These are phyloP conservation scores for Solanum sejunctum DNA, from an alignment of 257 asterid genomes.

Conservation along the genomic window DNA sequence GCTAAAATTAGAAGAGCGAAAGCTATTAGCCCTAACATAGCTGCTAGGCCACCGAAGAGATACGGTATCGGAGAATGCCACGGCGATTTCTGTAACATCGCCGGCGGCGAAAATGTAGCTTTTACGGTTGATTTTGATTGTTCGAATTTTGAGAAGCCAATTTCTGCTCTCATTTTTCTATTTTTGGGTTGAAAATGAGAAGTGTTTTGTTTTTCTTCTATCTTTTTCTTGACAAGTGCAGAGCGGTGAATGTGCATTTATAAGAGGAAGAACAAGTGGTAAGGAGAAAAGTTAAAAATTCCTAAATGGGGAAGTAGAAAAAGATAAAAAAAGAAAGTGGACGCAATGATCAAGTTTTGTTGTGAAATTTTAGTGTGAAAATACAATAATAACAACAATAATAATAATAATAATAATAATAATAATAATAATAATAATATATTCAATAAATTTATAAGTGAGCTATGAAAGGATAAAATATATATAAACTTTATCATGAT, in stretches of 20 bases:
- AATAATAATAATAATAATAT: too few relatives aligned
- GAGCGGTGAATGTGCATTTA: not conserved
- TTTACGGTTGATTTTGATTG: not conserved
- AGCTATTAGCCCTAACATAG: slow-evolving; percentile 83
- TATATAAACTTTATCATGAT: too few relatives aligned
- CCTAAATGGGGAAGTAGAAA: not conserved
- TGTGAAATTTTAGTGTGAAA: too few relatives aligned
- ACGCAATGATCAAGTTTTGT: too few relatives aligned
- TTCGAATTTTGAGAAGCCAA: not conserved
- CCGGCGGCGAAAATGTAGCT: not conserved
- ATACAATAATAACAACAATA: too few relatives aligned
- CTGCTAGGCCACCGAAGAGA: slow-evolving; percentile 84
- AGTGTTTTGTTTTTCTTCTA: not conserved
- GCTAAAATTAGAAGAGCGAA: slow-evolving; percentile 70
- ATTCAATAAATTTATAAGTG: too few relatives aligned
- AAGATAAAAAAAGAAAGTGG: too few relatives aligned
- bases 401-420: too few relatives aligned
- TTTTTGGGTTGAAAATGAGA: not conserved
- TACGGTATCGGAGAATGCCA: slow-evolving; percentile 97
- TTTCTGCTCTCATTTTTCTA: not conserved
- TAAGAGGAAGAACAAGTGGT: not conserved
- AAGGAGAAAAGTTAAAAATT: not conserved
- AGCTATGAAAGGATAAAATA: too few relatives aligned
- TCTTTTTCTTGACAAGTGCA: not conserved
- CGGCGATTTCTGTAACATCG: slow-evolving; percentile 31